These are phyloP conservation scores for Beauveria sp. DNA, from an alignment of 2,329 filamentous ascomycete species.

Conservation along the genomic window DNA sequence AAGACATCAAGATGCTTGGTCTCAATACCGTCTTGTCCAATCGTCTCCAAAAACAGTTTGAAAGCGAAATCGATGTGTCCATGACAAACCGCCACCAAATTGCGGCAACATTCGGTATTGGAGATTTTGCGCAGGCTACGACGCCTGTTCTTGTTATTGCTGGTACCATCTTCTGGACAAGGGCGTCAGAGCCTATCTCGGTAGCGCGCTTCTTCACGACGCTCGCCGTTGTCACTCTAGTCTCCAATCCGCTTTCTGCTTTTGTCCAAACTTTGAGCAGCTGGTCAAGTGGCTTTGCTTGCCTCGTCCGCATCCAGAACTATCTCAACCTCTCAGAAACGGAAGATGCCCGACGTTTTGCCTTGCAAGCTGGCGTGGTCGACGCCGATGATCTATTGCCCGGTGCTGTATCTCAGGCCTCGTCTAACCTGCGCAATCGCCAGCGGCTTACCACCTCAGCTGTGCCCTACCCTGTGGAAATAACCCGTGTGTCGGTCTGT, in stretches of 20 bases:
- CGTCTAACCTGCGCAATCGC: not conserved
- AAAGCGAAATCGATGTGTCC: not conserved
- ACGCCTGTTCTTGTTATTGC: slow-evolving; percentile 3
- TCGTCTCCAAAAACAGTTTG: not conserved
- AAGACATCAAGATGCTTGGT: slow-evolving; percentile 1
- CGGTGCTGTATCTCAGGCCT: not conserved
- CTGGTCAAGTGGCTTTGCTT: not conserved
- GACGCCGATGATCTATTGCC: not conserved
- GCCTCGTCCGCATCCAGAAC: not conserved
- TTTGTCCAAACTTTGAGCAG: not conserved
- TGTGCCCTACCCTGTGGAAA: not conserved
- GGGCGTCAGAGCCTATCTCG: not conserved
- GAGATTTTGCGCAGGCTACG: not conserved
- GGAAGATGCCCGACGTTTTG: not conserved
- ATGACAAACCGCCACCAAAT: not conserved
- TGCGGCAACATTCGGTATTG: not conserved
- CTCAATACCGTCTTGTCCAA: not conserved
- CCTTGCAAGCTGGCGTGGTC: not conserved
- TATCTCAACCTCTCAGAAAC: not conserved
- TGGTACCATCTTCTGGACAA: slow-evolving; percentile 1
- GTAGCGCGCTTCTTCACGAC: not conserved
- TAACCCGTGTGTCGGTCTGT: not conserved
- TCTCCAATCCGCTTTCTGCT: not conserved
- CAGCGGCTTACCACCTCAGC: not conserved
- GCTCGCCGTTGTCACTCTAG: not conserved